Evolutionary conservation across 768 basidiomycete species (phyloP), one percentile per base, ranked within the genome.

Genomic region (Leccinum longicurvipes): DNA sequence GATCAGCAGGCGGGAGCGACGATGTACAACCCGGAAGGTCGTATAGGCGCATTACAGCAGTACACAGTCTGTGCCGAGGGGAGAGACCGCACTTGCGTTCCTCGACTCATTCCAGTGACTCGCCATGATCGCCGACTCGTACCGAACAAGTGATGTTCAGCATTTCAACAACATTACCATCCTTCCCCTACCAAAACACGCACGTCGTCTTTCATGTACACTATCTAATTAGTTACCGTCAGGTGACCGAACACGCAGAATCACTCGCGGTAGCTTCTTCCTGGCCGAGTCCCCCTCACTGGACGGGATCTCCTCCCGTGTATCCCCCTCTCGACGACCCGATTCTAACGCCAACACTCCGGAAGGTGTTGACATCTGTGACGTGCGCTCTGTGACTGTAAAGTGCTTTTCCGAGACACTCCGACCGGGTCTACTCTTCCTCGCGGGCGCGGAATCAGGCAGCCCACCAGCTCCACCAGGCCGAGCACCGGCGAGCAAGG

Each of bases 191-290:
- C n/a, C n/a, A n/a, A n/a, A n/a, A n/a, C n/a, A n/a, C n/a, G n/a
- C n/a, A n/a, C 39, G 19, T 41, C 19, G 5, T 41, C 39, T 11
- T 19, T 5, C 36, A 3, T 39, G 10, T 39, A 19, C 36, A 39
- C n/a, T 44, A 21, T 19, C 4, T 4, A 17, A 2, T 14, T 21
- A 45, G 12, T 11, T 8, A 19, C 57, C 11, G 69, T 61, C 70
- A 23, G 73, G 68, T 5, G 75, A 70, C 2, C 79, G 74, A 69
- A 91, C 73, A 72, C 82, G 80, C 51, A 85, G 64, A 50, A 81
- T 78, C 6, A 86, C 82, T 53, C 75, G 75, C 0, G 82, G 83
- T 1, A 84, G 65, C 59, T 79, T 83, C 73, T 79, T 83, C 75
- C 75, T 80, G 11, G 15, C 17, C 17, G 34, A 8, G 39, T 57